Evolutionary conservation across 2,329 filamentous ascomycete species (phyloP).

Genomic region (Endoconidiophora polonica): DNA sequence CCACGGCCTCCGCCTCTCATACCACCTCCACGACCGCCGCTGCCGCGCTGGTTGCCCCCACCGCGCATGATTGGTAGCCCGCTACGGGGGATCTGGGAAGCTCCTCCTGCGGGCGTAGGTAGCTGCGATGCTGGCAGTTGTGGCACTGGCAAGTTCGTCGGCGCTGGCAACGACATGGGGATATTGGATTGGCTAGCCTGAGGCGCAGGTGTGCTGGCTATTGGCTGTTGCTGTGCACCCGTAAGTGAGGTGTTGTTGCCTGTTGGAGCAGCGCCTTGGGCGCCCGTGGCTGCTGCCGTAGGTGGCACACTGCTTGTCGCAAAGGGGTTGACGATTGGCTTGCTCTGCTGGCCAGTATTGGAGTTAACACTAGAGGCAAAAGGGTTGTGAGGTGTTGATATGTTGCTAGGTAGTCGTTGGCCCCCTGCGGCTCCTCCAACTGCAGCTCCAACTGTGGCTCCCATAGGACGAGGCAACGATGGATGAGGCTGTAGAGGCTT

Average conservation of each 20-base stretch:
- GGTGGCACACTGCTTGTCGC: background rate
- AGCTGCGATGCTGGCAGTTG: constrained; percentile 1
- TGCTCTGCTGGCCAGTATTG: background rate
- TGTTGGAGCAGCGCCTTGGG: background rate
- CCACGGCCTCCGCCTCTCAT: constrained; percentile 23
- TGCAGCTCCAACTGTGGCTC: no score
- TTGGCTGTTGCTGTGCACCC: background rate
- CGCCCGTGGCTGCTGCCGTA: background rate
- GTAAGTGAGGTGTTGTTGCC: no score
- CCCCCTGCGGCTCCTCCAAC: no score
- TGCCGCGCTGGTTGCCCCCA: constrained; percentile 18
- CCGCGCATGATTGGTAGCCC: constrained; percentile 27
- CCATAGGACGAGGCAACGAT: constrained; percentile 4
- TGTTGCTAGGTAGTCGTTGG: background rate
- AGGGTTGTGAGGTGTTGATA: background rate
- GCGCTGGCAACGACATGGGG: background rate
- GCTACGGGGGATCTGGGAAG: constrained; percentile 12
- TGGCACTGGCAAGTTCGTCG: background rate
- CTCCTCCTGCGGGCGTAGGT: background rate
- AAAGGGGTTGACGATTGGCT: constrained; percentile 6
- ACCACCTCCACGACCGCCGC: constrained; percentile 24
- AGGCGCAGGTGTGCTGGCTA: background rate
- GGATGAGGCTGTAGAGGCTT: constrained; percentile 6
- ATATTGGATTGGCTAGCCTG: constrained; percentile 2
- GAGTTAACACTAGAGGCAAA: constrained; percentile 4